Conservation (phyloP, 129 eudicot genomes). For the sunflower (Helianthus annuus) region HanXRQr2.0-SUNRISE NC_035442.2:177328305-177328804, state of each 20-base stretch:
- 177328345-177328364: constrained; percentile 45
- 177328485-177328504: constrained; percentile 11
- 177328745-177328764: no score
- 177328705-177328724: no score
- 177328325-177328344: constrained; percentile 38
- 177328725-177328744: no score
- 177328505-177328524: constrained; percentile 13
- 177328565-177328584: constrained; percentile 8
- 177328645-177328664: no score
- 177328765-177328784: no score
- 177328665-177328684: no score
- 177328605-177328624: no score
- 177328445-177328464: constrained; percentile 42
- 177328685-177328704: no score
- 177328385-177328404: constrained; percentile 39
- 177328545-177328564: constrained; percentile 14
- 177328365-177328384: constrained; percentile 55
- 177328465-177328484: constrained; percentile 47
- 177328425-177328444: constrained; percentile 55
- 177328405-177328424: constrained; percentile 50
- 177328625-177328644: no score
- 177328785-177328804: no score
- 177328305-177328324: constrained; percentile 30
- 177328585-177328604: no score
- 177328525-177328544: constrained; percentile 15